Percentiles rank a stretch among this genome's conserved stretches.
phyloP scores from a whole-genome alignment of 345 rosid genomes.

The Eucalyptus sp. region DNA sequence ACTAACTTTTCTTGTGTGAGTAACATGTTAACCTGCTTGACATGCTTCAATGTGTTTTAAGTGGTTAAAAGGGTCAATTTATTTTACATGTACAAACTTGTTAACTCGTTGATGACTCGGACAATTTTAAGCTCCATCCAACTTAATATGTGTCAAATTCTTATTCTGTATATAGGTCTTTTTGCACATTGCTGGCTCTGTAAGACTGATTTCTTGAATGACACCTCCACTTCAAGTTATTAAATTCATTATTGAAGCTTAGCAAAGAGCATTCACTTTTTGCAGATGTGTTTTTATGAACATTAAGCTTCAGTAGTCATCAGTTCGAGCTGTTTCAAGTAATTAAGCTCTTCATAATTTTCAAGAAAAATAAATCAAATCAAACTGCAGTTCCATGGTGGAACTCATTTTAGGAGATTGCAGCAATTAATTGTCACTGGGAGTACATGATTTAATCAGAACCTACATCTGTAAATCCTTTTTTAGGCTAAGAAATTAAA shows the following conservation, averaged over 20 bases:
- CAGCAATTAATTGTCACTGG: background rate
- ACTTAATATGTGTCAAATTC: background rate
- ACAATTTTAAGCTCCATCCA: background rate
- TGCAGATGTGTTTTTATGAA: too few species aligned
- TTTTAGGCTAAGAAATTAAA: background rate
- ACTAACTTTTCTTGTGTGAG: background rate
- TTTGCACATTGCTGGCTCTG: background rate
- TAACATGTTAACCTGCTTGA: background rate
- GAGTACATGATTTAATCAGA: background rate
- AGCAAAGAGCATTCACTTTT: background rate
- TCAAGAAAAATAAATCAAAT: background rate
- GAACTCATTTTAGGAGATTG: background rate
- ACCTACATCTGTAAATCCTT: background rate
- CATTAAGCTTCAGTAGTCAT: background rate
- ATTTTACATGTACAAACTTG: background rate
- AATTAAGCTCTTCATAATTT: background rate
- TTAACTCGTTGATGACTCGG: background rate
- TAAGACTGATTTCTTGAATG: background rate
- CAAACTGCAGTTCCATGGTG: background rate
- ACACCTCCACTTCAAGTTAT: background rate
- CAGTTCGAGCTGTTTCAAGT: background rate
- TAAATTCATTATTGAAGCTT: background rate
- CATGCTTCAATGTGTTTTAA: background rate
- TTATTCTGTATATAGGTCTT: background rate
- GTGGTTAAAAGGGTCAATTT: background rate